Conservation (phyloP, 164 flowering plant species). For the Saururus chinensis region DNA sequence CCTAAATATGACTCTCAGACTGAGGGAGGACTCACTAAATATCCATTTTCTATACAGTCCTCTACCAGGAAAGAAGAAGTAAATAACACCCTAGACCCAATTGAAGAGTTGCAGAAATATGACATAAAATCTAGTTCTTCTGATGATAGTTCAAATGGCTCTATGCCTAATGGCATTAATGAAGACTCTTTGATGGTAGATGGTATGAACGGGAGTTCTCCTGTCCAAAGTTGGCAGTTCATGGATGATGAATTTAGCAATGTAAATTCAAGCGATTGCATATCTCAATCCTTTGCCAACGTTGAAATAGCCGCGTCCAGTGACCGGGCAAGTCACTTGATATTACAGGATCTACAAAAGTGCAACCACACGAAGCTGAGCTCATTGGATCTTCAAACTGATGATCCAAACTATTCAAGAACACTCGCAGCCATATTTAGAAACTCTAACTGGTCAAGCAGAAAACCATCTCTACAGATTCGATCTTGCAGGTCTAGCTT, state of each 20-base stretch:
- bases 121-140: constrained; percentile 30
- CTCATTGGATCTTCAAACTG: constrained; percentile 26
- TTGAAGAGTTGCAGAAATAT: constrained; percentile 12
- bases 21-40: neutral
- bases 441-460: constrained; percentile 25
- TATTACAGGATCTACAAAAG: constrained; percentile 29
- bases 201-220: constrained; percentile 41
- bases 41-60: neutral
- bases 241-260: constrained; percentile 59
- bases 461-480: constrained; percentile 14
- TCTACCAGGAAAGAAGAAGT: constrained; percentile 15
- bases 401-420: constrained; percentile 54
- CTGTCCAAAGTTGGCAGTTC: constrained; percentile 58
- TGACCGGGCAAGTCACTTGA: constrained; percentile 12
- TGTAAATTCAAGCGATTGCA: constrained; percentile 50
- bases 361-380: constrained; percentile 29
- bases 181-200: constrained; percentile 56
- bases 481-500: constrained; percentile 39
- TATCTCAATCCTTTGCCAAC: constrained; percentile 44
- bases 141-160: constrained; percentile 38
- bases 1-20: constrained; percentile 10
- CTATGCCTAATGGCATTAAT: constrained; percentile 32
- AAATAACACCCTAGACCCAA: neutral
- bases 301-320: constrained; percentile 19
- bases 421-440: constrained; percentile 42